Conservation (phyloP, 2,329 filamentous ascomycete genomes). For the Mariannaea sp. region DNA sequence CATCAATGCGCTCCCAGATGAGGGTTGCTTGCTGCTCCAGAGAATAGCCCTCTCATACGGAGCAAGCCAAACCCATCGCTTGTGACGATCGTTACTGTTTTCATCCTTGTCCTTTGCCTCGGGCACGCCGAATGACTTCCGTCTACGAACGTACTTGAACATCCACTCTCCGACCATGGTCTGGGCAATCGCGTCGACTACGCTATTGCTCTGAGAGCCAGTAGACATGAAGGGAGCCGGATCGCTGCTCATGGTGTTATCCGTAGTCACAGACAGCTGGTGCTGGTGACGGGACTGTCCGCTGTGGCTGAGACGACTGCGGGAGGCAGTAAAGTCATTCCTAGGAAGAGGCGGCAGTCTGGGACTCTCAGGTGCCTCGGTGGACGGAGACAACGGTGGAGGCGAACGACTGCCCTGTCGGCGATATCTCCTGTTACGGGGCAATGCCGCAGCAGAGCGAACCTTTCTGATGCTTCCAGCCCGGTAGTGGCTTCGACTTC, state of each 20-base stretch:
- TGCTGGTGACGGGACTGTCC: constrained; percentile 56
- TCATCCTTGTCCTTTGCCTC: constrained; percentile 71
- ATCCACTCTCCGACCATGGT: constrained; percentile 99
- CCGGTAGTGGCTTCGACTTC: constrained; percentile 55
- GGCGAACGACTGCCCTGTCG: constrained; percentile 64
- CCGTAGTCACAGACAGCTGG: constrained; percentile 65
- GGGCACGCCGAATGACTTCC: constrained; percentile 86
- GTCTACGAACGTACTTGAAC: constrained; percentile 85
- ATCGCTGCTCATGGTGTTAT: constrained; percentile 52
- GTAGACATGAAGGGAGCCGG: constrained; percentile 54
- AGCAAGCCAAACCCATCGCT: constrained; percentile 97
- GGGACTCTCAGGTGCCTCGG: constrained; percentile 71
- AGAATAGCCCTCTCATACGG: constrained; percentile 95
- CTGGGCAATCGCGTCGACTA: constrained; percentile 95
- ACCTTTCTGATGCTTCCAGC: constrained; percentile 76
- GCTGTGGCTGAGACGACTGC: constrained; percentile 48
- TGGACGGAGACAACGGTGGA: constrained; percentile 69
- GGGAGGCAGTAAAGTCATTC: constrained; percentile 71
- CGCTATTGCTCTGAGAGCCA: constrained; percentile 70
- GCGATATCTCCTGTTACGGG: constrained; percentile 56
- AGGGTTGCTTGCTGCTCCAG: constrained; percentile 98
- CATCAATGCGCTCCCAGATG: constrained; percentile 82
- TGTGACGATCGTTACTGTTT: constrained; percentile 80
- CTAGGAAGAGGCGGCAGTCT: constrained; percentile 72
- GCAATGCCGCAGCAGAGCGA: constrained; percentile 78